Evolutionary conservation across 2,329 filamentous ascomycete genomes (phyloP).

Genomic region (Hypomyces perniciosus): DNA sequence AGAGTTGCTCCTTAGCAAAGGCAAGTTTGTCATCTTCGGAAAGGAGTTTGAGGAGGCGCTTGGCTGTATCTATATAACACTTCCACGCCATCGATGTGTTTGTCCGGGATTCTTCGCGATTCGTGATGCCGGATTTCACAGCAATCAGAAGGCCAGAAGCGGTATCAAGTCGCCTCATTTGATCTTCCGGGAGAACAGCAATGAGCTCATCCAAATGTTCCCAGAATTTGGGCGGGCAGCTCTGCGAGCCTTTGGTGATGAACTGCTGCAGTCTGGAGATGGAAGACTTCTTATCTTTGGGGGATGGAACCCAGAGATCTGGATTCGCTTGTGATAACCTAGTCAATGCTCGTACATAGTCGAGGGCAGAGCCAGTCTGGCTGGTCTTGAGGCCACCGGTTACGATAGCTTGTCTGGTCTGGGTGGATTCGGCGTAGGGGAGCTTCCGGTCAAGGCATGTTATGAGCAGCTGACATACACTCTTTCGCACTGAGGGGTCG

Average conservation of each 20-base stretch:
- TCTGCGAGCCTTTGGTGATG: slow-evolving; percentile 77
- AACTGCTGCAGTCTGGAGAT: slow-evolving; percentile 60
- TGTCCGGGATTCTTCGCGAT: slow-evolving; percentile 65
- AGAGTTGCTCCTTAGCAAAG: slow-evolving; percentile 45
- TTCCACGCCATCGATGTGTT: slow-evolving; percentile 67
- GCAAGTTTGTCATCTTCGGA: slow-evolving; percentile 38
- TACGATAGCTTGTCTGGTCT: slow-evolving; percentile 56
- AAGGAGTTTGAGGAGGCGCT: slow-evolving; percentile 45
- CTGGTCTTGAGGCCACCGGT: slow-evolving; percentile 65
- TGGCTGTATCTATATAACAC: slow-evolving; percentile 62
- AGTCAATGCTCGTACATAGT: slow-evolving; percentile 62
- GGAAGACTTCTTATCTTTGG: slow-evolving; percentile 46
- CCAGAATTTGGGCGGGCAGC: slow-evolving; percentile 71
- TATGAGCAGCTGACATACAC: slow-evolving; percentile 46
- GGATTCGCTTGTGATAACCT: slow-evolving; percentile 60
- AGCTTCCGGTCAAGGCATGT: slow-evolving; percentile 43
- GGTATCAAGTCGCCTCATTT: slow-evolving; percentile 37
- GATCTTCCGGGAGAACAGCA: slow-evolving; percentile 47
- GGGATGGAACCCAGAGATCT: slow-evolving; percentile 62
- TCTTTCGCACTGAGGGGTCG: slow-evolving; percentile 47
- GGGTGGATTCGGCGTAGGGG: slow-evolving; percentile 43
- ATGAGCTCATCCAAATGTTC: slow-evolving; percentile 58
- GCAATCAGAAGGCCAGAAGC: slow-evolving; percentile 58
- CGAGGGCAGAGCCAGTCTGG: slow-evolving; percentile 68
- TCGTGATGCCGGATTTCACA: slow-evolving; percentile 63